Percentiles rank a stretch among this genome's conserved stretches.
Conservation (phyloP, 345 rosid genomes). For the Populus ilicifolia region DNA sequence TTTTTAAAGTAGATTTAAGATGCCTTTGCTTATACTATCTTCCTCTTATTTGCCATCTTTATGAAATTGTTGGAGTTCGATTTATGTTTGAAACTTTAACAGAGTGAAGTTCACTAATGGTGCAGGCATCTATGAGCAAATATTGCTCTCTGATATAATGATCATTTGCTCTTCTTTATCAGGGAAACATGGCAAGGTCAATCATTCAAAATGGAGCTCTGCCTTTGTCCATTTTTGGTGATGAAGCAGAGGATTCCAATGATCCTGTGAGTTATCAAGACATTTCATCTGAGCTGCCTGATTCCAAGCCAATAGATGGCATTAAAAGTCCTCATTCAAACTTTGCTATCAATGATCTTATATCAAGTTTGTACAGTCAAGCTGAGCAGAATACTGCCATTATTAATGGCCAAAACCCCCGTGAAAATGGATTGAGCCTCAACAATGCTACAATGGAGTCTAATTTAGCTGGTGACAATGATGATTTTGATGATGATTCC, state of each 20-base stretch:
- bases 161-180: conserved; percentile 16
- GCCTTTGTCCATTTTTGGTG: conserved; percentile 67
- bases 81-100: not conserved
- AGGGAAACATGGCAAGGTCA: conserved; percentile 36
- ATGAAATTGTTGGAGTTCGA: not conserved
- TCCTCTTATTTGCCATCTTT: not conserved
- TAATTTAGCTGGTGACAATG: conserved; percentile 23
- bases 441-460: conserved; percentile 21
- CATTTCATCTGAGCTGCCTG: conserved; percentile 26
- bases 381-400: conserved; percentile 38
- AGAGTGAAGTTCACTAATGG: not conserved
- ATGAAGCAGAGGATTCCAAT: conserved; percentile 41
- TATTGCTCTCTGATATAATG: not conserved
- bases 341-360: conserved; percentile 59
- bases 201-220: conserved; percentile 48
- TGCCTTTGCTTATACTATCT: not conserved
- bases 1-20: not conserved
- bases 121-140: conserved; percentile 1
- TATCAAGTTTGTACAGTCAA: conserved; percentile 74
- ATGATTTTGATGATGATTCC: conserved; percentile 57
- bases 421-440: conserved; percentile 35
- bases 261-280: conserved; percentile 39
- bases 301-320: conserved; percentile 22
- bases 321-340: conserved; percentile 32
- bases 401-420: conserved; percentile 27